A percentile compares a stretch with the other conserved stretches of the same genome.
phyloP scores from a whole-genome alignment of 2,329 filamentous ascomycete genomes.

The Chaetothyriales sp. region DNA sequence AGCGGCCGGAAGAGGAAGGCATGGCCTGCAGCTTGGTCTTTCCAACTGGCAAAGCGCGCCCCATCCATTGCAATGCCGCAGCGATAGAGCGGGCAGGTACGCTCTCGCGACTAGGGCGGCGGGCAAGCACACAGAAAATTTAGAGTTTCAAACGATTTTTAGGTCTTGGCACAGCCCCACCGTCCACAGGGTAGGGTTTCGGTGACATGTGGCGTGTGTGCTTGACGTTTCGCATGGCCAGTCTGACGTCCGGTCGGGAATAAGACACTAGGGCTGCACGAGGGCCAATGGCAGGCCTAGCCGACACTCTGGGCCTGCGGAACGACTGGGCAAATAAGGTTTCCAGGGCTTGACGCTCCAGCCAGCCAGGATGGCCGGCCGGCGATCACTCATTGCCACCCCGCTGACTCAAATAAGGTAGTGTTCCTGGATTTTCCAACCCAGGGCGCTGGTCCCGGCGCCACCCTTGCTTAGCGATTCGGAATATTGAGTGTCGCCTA shows the following conservation, averaged over 20 bases:
- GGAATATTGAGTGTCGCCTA: background rate
- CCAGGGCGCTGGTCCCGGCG: background rate
- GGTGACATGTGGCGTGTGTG: background rate
- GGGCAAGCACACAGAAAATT: background rate
- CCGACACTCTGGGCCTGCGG: background rate
- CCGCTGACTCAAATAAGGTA: background rate
- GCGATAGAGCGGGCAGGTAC: background rate
- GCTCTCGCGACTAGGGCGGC: background rate
- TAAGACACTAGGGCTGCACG: background rate
- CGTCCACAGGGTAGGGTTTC: background rate
- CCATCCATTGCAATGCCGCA: background rate
- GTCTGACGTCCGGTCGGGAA: background rate
- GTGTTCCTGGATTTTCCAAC: background rate
- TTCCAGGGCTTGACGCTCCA: background rate
- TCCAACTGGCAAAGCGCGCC: background rate
- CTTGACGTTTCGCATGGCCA: background rate
- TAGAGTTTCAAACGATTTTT: background rate
- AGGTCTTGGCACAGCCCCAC: background rate
- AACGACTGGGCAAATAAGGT: background rate
- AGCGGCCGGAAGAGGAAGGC: background rate
- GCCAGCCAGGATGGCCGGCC: background rate
- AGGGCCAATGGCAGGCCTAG: background rate
- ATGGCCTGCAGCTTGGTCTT: background rate
- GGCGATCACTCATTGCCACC: background rate
- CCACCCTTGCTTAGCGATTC: background rate